Evolutionary conservation across 306 rosid species (phyloP).

Genomic region (Acmispon strigosus): DNA sequence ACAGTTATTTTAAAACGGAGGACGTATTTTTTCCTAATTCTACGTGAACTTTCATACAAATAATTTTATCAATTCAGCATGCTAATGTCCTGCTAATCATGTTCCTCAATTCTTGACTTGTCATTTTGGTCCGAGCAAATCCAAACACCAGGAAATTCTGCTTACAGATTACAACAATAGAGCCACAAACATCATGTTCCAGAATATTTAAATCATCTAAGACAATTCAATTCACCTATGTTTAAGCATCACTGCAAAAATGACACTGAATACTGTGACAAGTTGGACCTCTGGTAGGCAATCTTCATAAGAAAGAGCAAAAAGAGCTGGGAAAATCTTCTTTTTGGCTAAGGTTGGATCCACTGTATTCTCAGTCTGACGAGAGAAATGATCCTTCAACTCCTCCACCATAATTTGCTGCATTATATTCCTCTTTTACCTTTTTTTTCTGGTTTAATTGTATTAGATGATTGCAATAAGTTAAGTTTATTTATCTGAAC

Average conservation of each 20-base stretch:
- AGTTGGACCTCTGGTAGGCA: constrained; percentile 69
- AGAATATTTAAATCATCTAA: constrained; percentile 6
- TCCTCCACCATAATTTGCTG: too few relatives aligned
- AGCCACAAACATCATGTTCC: constrained; percentile 1
- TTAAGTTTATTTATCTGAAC: too few relatives aligned
- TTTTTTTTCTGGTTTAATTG: too few relatives aligned
- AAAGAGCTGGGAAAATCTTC: constrained; percentile 96
- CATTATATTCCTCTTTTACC: too few relatives aligned
- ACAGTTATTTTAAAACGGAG: neutral
- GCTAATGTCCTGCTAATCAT: constrained; percentile 77
- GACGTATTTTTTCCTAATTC: constrained; percentile 65
- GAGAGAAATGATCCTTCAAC: constrained; percentile 34
- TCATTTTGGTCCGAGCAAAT: constrained; percentile 79
- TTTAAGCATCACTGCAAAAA: neutral
- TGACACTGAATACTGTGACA: neutral
- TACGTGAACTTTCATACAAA: constrained; percentile 41
- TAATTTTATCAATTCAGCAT: constrained; percentile 66
- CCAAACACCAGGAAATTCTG: constrained; percentile 81
- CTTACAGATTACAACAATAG: constrained; percentile 18
- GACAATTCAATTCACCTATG: neutral
- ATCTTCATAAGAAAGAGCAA: constrained; percentile 90
- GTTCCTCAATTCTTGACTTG: constrained; percentile 69
- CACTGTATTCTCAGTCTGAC: constrained; percentile 31
- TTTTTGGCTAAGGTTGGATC: constrained; percentile 73
- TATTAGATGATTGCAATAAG: too few relatives aligned